Evolutionary conservation across 768 basidiomycete genomes (phyloP).

Genomic region (Boletus rex-veris): DNA sequence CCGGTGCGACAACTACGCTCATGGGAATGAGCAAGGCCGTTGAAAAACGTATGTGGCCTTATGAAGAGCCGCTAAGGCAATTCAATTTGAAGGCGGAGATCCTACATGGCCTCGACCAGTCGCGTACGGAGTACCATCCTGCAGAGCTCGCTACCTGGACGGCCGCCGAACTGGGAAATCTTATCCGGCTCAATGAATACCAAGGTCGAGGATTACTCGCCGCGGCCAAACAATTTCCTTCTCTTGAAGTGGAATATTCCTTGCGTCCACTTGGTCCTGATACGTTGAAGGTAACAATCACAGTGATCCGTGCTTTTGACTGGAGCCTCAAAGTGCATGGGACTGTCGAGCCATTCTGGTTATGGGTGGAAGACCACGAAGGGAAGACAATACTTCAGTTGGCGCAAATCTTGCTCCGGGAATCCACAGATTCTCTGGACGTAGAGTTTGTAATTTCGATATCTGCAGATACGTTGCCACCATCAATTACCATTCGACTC

Average conservation of each 20-base stretch:
- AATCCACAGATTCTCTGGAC: conserved; percentile 54
- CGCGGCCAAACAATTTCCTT: conserved; percentile 85
- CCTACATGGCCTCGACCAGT: conserved; percentile 70
- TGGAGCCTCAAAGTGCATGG: conserved; percentile 82
- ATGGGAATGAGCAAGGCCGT: conserved; percentile 92
- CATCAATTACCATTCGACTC: conserved; percentile 68
- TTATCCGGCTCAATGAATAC: conserved; percentile 81
- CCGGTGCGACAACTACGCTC: conserved; percentile 70
- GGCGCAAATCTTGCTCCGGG: conserved; percentile 67
- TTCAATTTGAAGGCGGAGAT: conserved; percentile 75
- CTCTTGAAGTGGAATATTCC: conserved; percentile 56
- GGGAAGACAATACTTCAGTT: conserved; percentile 82
- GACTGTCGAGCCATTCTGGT: conserved; percentile 81
- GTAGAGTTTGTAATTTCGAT: conserved; percentile 83
- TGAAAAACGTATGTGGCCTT: conserved; percentile 92
- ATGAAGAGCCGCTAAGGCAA: conserved; percentile 85
- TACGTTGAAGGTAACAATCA: conserved; percentile 72
- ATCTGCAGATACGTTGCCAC: conserved; percentile 51
- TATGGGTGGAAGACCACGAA: conserved; percentile 91
- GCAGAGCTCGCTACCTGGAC: conserved; percentile 66
- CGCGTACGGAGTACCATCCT: conserved; percentile 78
- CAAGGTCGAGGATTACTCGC: conserved; percentile 77
- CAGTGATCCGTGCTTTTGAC: conserved; percentile 62
- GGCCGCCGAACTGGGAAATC: conserved; percentile 66
- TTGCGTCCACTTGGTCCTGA: conserved; percentile 83